Evolutionary conservation across 441 rosid species (phyloP).

Genomic region (Eruca vesicaria): DNA sequence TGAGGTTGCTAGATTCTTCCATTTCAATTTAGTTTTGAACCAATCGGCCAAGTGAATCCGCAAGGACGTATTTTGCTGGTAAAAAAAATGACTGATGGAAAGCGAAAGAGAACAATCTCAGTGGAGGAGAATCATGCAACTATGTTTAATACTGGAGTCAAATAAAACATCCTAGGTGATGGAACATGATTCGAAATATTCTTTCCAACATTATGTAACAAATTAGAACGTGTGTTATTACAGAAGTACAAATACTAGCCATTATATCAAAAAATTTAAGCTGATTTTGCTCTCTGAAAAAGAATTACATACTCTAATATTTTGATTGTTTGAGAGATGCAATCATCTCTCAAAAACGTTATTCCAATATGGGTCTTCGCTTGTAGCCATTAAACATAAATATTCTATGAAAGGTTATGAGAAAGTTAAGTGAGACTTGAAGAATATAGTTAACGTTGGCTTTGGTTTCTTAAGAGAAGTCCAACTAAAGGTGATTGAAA

Average conservation of each 20-base stretch:
- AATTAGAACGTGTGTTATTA: neutral
- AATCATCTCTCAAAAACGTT: neutral
- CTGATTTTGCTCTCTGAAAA: neutral
- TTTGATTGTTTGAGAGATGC: neutral
- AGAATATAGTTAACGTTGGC: constrained; percentile 5
- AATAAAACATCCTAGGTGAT: neutral
- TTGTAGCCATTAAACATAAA: neutral
- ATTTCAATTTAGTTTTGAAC: neutral
- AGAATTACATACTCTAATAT: neutral
- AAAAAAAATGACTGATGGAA: neutral
- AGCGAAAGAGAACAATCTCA: neutral
- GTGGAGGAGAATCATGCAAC: constrained; percentile 9
- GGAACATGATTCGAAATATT: neutral
- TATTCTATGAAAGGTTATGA: neutral
- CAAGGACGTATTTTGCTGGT: neutral
- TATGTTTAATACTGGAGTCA: neutral
- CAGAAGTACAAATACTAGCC: neutral
- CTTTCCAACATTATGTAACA: neutral
- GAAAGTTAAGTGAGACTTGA: neutral
- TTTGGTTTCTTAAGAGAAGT: neutral
- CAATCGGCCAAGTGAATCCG: neutral
- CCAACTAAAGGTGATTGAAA: neutral
- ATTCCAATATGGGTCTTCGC: neutral
- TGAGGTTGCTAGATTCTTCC: neutral
- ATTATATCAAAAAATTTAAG: neutral